A percentile compares a stretch with the other conserved stretches of the same genome.
phyloP scores from a whole-genome alignment of 306 rosid genomes.

The Vicia faba region DNA sequence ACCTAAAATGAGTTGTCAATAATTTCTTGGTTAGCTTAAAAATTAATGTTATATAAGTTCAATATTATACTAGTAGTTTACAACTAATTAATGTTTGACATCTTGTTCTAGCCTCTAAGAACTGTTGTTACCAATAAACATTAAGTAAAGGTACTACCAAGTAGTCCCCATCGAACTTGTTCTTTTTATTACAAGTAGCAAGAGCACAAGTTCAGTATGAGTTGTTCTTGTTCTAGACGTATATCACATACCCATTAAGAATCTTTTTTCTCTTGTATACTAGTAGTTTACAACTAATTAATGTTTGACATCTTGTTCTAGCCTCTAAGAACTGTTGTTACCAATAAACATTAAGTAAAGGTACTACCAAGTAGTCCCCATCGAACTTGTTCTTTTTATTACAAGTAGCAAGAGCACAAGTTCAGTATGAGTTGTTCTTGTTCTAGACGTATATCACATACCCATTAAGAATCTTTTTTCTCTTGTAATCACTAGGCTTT shows the following conservation, averaged over 20 bases:
- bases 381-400: constrained; percentile 6
- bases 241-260: constrained; percentile 3
- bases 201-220: background rate
- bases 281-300: background rate
- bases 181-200: constrained; percentile 7
- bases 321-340: background rate
- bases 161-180: constrained; percentile 16
- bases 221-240: background rate
- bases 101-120: background rate
- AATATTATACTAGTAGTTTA: background rate
- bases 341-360: background rate
- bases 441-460: background rate
- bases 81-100: background rate
- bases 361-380: background rate
- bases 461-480: constrained; percentile 11
- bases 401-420: constrained; percentile 19
- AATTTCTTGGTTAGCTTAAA: constrained; percentile 1
- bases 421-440: background rate
- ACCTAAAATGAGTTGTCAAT: background rate
- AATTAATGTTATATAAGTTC: constrained; percentile 1
- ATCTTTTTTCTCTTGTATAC: background rate
- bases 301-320: background rate
- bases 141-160: background rate
- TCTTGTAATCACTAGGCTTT: constrained; percentile 62
- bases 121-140: background rate